These are phyloP conservation scores for Pseudocercospora eumusae DNA, from an alignment of 2,329 filamentous ascomycete genomes.

Conservation along the genomic window DNA sequence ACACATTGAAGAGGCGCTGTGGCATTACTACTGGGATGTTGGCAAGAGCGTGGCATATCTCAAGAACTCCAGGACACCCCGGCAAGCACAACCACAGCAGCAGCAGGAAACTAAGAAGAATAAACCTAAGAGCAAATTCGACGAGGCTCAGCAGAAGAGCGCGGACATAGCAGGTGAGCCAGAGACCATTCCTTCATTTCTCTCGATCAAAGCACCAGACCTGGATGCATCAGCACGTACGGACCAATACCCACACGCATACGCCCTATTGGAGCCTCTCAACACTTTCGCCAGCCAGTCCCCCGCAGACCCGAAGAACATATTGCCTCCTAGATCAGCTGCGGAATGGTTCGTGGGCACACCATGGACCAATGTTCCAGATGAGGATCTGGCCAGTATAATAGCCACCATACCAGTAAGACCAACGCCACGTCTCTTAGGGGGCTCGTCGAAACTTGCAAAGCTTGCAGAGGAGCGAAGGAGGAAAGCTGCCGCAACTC, in stretches of 20 bases:
- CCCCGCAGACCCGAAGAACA: conserved; percentile 17
- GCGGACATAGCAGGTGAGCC: conserved; percentile 52
- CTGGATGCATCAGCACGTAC: neutral
- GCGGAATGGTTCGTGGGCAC: conserved; percentile 75
- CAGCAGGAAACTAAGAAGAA: conserved; percentile 41
- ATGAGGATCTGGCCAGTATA: conserved; percentile 62
- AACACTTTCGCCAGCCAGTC: conserved; percentile 32
- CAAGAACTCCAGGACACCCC: conserved; percentile 48
- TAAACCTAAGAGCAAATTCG: conserved; percentile 48
- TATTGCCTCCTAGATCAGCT: conserved; percentile 43
- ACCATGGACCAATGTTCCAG: conserved; percentile 78
- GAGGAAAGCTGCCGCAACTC: conserved; percentile 65
- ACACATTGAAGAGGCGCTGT: conserved; percentile 86
- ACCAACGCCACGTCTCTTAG: conserved; percentile 64
- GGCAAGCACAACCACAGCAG: conserved; percentile 32
- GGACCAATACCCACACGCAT: neutral
- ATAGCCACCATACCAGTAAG: conserved; percentile 59
- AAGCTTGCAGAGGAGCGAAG: conserved; percentile 83
- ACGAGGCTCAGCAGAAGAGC: conserved; percentile 49
- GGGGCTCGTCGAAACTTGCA: conserved; percentile 87
- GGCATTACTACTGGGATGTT: conserved; percentile 95
- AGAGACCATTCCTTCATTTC: conserved; percentile 13
- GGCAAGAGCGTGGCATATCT: conserved; percentile 82
- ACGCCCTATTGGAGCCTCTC: neutral
- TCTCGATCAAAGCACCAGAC: neutral